Evolutionary conservation across 139 green algal species (phyloP), one percentile per base, ranked within the genome.

Genomic region (Micromonas commoda): DNA sequence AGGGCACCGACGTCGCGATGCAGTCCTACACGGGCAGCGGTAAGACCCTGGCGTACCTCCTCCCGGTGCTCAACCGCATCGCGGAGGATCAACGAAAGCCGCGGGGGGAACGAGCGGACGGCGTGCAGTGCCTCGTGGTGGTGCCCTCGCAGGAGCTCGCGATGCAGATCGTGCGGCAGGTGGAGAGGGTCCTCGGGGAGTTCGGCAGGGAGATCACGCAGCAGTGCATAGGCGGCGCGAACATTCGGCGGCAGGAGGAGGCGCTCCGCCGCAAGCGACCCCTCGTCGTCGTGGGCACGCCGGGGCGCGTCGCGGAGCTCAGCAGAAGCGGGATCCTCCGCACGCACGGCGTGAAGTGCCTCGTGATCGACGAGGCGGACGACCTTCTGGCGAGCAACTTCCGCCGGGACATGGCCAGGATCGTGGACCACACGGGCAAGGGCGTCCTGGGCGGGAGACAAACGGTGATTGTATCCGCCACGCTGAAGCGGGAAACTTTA

Each of bases 221-320:
- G 89, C 95, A 99, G 88, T 83, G 77, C 61, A 98, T 99, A 60
- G 93, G 95, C 19, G 95, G 95, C 3, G 95, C 95, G 34, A 98
- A 96, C 77, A 74, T 74, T 51, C 29, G 35, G 20, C 76, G 79
- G 64, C 84, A 88, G 79, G 71, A 88, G 77, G 89, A 97, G 63
- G 92, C 89, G 0, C 77, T 99, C 53, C 89, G 91, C 35, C 37
- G 82, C 1, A 82, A 93, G 77, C 87, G 87, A 79, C 95, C 95
- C 1, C 35, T 94, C 1, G 79, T 99, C 54, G 91, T 97, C 26
- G 95, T 97, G 26, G 95, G 95, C 71, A 99, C 95, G 1, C 95
- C 95, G 1, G 95, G 95, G 2, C 83, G 95, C 0, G 54, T 99
- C 35, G 88, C 90, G 0, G 94, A 97, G 77, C 85, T 97, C 67